These are phyloP conservation scores for Phellopilus nigrolimitatus DNA, from an alignment of 1,284 basidiomycete species.

Conservation along the genomic window DNA sequence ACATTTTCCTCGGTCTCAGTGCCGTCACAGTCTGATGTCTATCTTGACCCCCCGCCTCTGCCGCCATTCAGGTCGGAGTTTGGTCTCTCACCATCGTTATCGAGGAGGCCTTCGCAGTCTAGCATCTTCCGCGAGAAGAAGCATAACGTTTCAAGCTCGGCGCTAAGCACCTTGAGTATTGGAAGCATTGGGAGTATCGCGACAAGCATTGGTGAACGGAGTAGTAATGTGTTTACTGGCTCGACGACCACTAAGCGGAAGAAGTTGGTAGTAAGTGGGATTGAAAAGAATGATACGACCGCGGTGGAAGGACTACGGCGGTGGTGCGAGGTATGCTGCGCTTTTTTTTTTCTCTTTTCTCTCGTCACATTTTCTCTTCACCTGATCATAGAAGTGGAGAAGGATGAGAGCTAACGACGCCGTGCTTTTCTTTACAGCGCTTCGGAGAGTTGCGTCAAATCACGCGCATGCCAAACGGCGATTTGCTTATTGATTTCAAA, in stretches of 20 bases:
- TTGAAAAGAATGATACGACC: conserved; percentile 31
- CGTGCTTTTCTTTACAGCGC: conserved; percentile 37
- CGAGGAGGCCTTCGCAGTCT: conserved; percentile 8
- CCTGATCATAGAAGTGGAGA: not conserved
- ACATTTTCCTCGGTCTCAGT: conserved; percentile 10
- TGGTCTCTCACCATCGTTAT: not conserved
- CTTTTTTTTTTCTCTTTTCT: not conserved
- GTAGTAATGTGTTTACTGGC: conserved; percentile 9
- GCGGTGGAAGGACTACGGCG: conserved; percentile 38
- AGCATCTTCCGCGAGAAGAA: conserved; percentile 14
- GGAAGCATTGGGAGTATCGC: conserved; percentile 17
- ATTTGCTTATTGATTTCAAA: conserved; percentile 66
- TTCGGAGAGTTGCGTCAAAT: conserved; percentile 72
- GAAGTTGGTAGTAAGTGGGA: conserved; percentile 37
- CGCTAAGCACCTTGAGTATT: conserved; percentile 18
- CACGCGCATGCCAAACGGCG: conserved; percentile 63
- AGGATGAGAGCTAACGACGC: too few relatives aligned
- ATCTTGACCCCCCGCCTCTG: not conserved
- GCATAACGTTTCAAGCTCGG: conserved; percentile 16
- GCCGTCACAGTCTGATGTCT: too few relatives aligned
- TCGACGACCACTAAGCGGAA: conserved; percentile 11
- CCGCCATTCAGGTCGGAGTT: not conserved
- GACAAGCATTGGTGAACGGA: conserved; percentile 10
- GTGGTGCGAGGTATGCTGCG: conserved; percentile 63
- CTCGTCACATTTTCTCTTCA: not conserved